phyloP scores from a whole-genome alignment of 805 yeast genomes.

The Brettanomyces custersianus region DNA sequence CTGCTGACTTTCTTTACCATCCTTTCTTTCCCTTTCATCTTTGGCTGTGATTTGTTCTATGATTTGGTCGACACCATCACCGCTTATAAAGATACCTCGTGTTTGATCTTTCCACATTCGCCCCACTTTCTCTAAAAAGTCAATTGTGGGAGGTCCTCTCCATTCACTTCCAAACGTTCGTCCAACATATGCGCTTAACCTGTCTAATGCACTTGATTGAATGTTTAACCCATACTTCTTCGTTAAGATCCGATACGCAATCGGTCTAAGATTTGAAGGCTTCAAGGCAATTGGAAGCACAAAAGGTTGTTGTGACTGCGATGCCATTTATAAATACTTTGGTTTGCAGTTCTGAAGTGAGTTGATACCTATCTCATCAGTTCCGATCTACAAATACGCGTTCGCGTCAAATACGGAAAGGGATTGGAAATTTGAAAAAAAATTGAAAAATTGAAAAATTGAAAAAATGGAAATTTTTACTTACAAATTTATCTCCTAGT shows the following conservation, averaged over 20 bases:
- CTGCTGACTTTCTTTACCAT: conserved; percentile 9
- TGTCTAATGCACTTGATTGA: conserved; percentile 72
- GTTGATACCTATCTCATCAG: too few relatives aligned
- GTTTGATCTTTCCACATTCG: conserved; percentile 83
- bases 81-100: conserved; percentile 77
- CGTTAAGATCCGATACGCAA: conserved; percentile 83
- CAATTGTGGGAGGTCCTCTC: conserved; percentile 59
- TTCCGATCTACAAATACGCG: too few relatives aligned
- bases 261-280: conserved; percentile 78
- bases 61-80: conserved; percentile 55
- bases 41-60: conserved; percentile 41
- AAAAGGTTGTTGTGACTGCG: conserved; percentile 25
- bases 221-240: conserved; percentile 89
- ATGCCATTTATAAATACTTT: too few relatives aligned
- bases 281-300: conserved; percentile 69
- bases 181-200: conserved; percentile 70
- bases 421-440: too few relatives aligned
- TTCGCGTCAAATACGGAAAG: too few relatives aligned
- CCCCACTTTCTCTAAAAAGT: conserved; percentile 70
- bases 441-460: too few relatives aligned
- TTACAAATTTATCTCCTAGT: too few relatives aligned
- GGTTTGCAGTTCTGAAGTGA: too few relatives aligned
- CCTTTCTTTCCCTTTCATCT: conserved; percentile 10
- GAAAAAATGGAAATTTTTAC: too few relatives aligned
- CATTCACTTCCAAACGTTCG: conserved; percentile 76